Base-by-base conservation (phyloP, 78 protist genomes). In the Mastigamoeba balamuthi region DNA sequence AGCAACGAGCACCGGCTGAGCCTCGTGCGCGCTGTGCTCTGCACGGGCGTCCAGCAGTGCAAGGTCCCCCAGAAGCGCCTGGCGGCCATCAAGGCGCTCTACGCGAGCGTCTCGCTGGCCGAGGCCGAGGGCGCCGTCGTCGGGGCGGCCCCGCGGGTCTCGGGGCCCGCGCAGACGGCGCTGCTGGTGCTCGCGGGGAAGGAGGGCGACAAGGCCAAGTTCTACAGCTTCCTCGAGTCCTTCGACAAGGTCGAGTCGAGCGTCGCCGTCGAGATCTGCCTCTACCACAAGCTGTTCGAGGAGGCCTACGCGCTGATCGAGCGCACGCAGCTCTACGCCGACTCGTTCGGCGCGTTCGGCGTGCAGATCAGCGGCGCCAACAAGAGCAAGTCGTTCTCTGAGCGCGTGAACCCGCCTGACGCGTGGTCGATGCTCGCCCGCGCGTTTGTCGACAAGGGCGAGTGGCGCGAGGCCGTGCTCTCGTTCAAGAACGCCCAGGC, bases 61-160 rank as follows among this genome's bases (percentile, higher is more conserved):
- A 80, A 88, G 77, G 79, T 84, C 52, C 84, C 98, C 29, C 92
- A 93, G 23, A 97, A 95, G 36, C 98, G 97, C 35, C 77, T 96
- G 3, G 23, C 80, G 17, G 82, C 99, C 5, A 99, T 98, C 71
- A 84, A 90, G 81, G 99, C 99, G 30, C 97, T 98, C 92, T 95
- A 97, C 95, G 74, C 65, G 27, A 98, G 99, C 72, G 78, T 95
- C 66, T 80, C 96, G 38, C 98, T 98, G 69, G 89, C 93, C 76
- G 99, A 97, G 83, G 87, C 97, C 43, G 99, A 98, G 83, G 91
- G 93, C 93, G 92, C 97, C 72, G 96, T 98, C 10, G 75, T 98
- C 5, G 97, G 93, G 27, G 72, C 80, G 68, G 72, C 68, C 35
- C 72, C 84, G 66, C 91, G 92, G 68, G 96, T 97, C 92, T n/a